Evolutionary conservation across 2,329 filamentous ascomycete genomes (phyloP).

Genomic region (Aspergillus transmontanensis): DNA sequence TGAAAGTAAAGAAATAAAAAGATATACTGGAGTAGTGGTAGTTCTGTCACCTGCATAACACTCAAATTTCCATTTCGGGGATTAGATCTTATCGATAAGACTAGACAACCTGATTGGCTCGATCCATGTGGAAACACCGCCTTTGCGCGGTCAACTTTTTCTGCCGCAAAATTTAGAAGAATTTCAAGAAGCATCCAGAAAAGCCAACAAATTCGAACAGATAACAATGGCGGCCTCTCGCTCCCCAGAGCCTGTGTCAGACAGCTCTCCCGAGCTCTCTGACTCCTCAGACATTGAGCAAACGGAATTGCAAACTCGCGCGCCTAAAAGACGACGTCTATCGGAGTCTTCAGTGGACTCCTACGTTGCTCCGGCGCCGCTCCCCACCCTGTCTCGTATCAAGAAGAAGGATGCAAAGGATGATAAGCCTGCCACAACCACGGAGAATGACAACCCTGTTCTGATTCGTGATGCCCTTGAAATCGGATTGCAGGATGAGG

Average conservation of each 20-base stretch:
- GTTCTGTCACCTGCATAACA: too few relatives aligned
- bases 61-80: too few relatives aligned
- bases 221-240: slow-evolving; percentile 32
- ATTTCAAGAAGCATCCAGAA: slow-evolving; percentile 26
- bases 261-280: slow-evolving; percentile 22
- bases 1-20: too few relatives aligned
- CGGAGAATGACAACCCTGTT: slow-evolving; percentile 38
- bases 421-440: slow-evolving; percentile 16
- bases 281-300: slow-evolving; percentile 24
- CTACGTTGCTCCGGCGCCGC: slow-evolving; percentile 36
- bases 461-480: slow-evolving; percentile 44
- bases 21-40: too few relatives aligned
- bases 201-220: slow-evolving; percentile 14
- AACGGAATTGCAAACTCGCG: slow-evolving; percentile 29
- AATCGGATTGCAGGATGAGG: slow-evolving; percentile 47
- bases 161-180: slow-evolving; percentile 34
- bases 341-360: slow-evolving; percentile 41
- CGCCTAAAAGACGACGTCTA: slow-evolving; percentile 43
- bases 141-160: slow-evolving; percentile 33
- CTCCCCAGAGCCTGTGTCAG: slow-evolving; percentile 24
- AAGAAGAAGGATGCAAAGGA: slow-evolving; percentile 39
- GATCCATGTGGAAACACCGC: slow-evolving; percentile 22
- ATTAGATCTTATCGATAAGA: neutral
- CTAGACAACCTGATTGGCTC: neutral
- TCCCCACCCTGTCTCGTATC: slow-evolving; percentile 44